Conservation (phyloP, 805 yeast genomes). For the Saccharomyces kudriavzevii region DNA sequence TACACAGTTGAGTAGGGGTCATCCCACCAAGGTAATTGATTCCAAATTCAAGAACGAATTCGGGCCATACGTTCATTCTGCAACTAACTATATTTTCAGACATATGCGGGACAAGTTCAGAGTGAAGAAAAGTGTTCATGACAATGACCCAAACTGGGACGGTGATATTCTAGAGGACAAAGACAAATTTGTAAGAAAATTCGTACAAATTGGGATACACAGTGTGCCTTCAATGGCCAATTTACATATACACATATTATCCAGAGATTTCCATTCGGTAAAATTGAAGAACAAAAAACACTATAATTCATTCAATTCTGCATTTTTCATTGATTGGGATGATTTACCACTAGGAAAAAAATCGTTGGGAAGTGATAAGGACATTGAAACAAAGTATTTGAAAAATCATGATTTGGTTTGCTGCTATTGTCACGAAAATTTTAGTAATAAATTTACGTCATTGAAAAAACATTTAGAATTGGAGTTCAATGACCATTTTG, state of each 20-base stretch:
- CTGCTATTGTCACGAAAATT: conserved; percentile 35
- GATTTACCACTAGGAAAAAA: conserved; percentile 35
- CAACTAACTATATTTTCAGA: conserved; percentile 27
- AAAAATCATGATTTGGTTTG: conserved; percentile 35
- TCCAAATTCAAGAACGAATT: conserved; percentile 32
- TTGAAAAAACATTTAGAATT: conserved; percentile 36
- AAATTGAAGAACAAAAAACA: conserved; percentile 55
- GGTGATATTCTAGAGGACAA: conserved; percentile 12
- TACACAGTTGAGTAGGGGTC: conserved; percentile 32
- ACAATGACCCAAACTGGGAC: conserved; percentile 1
- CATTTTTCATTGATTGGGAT: conserved; percentile 52
- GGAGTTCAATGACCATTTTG: conserved; percentile 30
- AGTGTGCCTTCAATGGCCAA: conserved; percentile 61
- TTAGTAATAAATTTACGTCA: conserved; percentile 34
- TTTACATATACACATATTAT: conserved; percentile 65
- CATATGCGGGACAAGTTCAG: conserved; percentile 10
- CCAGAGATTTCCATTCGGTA: conserved; percentile 51
- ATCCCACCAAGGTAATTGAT: conserved; percentile 44
- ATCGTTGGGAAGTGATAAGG: conserved; percentile 35
- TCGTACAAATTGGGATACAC: conserved; percentile 56
- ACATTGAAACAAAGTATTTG: conserved; percentile 12
- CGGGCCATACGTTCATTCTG: conserved; percentile 28
- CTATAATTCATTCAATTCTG: conserved; percentile 61
- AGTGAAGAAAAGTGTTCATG: conserved; percentile 7
- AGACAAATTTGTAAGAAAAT: conserved; percentile 14